Percentiles rank a stretch among this genome's conserved stretches.
Evolutionary conservation across 768 basidiomycete species (phyloP).

Genomic region (Leccinum subtestaceum): DNA sequence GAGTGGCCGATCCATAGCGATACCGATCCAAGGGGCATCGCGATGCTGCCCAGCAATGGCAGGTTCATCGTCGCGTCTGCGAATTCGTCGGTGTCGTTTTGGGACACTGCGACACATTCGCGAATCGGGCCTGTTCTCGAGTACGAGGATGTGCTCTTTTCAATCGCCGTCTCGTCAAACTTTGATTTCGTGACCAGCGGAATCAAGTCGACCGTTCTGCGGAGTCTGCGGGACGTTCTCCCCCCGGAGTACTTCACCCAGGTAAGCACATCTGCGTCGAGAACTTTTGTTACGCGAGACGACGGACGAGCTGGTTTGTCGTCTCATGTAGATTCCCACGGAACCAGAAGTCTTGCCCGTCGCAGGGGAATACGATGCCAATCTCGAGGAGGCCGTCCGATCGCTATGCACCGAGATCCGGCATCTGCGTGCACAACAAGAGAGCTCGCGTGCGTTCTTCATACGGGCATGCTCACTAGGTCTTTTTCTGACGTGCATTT

Average conservation of each 20-base stretch:
- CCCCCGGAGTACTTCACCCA: background rate
- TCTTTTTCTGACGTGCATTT: background rate
- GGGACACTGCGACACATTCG: slow-evolving; percentile 9
- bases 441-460: slow-evolving; percentile 7
- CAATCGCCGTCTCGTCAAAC: slow-evolving; percentile 8
- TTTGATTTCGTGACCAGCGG: slow-evolving; percentile 5
- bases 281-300: background rate
- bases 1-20: slow-evolving; percentile 6
- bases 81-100: slow-evolving; percentile 7
- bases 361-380: background rate
- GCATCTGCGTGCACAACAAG: slow-evolving; percentile 2
- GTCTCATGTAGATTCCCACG: background rate
- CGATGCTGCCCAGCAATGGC: slow-evolving; percentile 3
- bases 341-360: background rate
- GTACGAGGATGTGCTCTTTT: background rate
- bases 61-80: slow-evolving; percentile 6
- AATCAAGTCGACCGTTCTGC: background rate
- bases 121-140: slow-evolving; percentile 12
- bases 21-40: background rate
- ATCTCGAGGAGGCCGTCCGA: background rate
- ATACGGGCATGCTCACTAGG: background rate
- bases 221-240: slow-evolving; percentile 6
- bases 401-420: slow-evolving; percentile 1
- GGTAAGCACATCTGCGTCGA: background rate
- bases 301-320: background rate